Percentiles rank a stretch among this genome's conserved stretches.
These are phyloP conservation scores for Lepiota subincarnata DNA, from an alignment of 768 basidiomycete species.

Conservation along the genomic window DNA sequence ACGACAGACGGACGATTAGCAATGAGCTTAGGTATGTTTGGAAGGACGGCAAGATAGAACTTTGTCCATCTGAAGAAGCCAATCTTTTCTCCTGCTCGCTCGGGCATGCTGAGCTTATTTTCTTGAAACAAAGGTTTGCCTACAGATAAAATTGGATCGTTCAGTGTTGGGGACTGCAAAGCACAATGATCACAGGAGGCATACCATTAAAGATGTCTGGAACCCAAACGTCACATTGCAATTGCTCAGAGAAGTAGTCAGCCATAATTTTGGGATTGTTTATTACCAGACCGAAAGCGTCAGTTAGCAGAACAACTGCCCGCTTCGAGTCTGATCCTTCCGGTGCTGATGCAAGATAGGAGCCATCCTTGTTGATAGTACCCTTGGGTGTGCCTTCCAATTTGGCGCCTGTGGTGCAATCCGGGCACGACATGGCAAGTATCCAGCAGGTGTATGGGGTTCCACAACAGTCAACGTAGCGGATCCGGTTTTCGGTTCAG, in stretches of 20 bases:
- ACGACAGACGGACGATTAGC: slow-evolving; percentile 28
- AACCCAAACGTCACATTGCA: slow-evolving; percentile 60
- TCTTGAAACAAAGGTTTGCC: slow-evolving; percentile 28
- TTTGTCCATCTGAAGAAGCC: slow-evolving; percentile 25
- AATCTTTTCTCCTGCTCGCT: slow-evolving; percentile 31
- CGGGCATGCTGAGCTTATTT: slow-evolving; percentile 24
- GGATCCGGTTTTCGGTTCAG: background rate
- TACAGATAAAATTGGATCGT: slow-evolving; percentile 10
- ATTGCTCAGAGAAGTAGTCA: slow-evolving; percentile 42
- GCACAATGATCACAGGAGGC: slow-evolving; percentile 30
- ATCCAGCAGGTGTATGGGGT: background rate
- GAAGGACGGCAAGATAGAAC: slow-evolving; percentile 21
- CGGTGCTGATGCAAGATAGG: slow-evolving; percentile 37
- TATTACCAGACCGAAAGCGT: slow-evolving; percentile 52
- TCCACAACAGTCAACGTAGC: background rate
- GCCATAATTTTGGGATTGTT: slow-evolving; percentile 55
- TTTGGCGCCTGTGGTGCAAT: slow-evolving; percentile 41
- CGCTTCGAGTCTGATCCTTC: slow-evolving; percentile 19
- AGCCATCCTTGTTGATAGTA: slow-evolving; percentile 28
- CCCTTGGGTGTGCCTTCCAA: slow-evolving; percentile 45
- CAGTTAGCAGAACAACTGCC: slow-evolving; percentile 51
- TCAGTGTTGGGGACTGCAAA: background rate
- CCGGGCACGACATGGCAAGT: slow-evolving; percentile 30
- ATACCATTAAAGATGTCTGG: slow-evolving; percentile 61
- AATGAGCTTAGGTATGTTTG: slow-evolving; percentile 27